Evolutionary conservation across 345 rosid genomes (phyloP), one percentile per base, ranked within the genome.

Genomic region (Anastatica hierochuntica): DNA sequence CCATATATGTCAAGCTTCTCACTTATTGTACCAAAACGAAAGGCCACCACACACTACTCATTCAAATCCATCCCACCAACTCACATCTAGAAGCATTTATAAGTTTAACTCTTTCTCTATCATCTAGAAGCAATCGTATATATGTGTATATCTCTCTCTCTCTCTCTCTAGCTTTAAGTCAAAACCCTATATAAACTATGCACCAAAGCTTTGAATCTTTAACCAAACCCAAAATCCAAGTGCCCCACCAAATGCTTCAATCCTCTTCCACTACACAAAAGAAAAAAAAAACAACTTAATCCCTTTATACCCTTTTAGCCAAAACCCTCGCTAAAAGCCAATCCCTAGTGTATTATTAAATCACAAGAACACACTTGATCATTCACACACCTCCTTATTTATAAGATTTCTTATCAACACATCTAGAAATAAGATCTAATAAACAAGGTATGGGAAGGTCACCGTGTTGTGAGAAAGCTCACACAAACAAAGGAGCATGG

Each of bases 41-140:
- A 74, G 62, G 64, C 80, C 78, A 79, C 94, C 95, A 76, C 37
- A 67, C 62, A 81, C 92, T 79, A 72, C 78, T 73, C 79, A 63
- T 80, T 74, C 86, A 39, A 72, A 78, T 82, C 87, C 76, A 72
- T 83, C 82, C 76, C 94, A 87, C 98, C 98, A 87, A 90, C 96
- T 78, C 85, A 37, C 95, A 75, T 90, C 98, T 90, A 87, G 96
- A 90, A 90, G 83, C 94, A 72, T 53, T 76, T 77, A 53, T 41
- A 64, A 56, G 58, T 48, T 66, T 72, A 52, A 51, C 61, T 7
- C 68, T 14, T 60, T 44, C 46, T 23, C 72, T 20, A 14, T 58
- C 64, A 51, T 66, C 66, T 58, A 59, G 65, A 58, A 58, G 65
- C 71, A 35, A 18, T 58, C 43, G 3, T 51, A 4, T 43, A 7